Percentiles rank a stretch among this genome's conserved stretches.
These are phyloP conservation scores for Cryptococcus deneoformans DNA, from an alignment of 1,284 basidiomycete genomes.

Conservation along the genomic window DNA sequence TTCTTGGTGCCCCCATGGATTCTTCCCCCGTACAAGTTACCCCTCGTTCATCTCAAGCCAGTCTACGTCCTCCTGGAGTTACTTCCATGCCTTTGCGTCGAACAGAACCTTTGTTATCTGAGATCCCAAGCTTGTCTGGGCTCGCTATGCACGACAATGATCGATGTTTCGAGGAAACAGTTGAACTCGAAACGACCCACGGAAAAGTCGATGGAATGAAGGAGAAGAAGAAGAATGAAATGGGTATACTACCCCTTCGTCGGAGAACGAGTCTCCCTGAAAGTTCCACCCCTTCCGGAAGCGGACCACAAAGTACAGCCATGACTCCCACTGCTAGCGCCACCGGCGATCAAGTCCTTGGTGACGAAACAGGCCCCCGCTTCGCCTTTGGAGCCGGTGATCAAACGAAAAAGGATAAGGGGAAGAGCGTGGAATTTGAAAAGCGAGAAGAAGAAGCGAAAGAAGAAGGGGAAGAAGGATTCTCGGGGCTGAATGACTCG, in stretches of 20 bases:
- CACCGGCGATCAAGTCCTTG: background rate
- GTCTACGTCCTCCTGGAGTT: too few species aligned
- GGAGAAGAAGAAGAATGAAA: background rate
- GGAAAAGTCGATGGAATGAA: background rate
- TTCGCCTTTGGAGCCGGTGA: background rate
- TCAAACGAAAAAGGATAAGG: background rate
- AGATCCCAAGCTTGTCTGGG: too few species aligned
- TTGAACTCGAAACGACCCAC: too few species aligned
- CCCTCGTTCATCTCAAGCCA: too few species aligned
- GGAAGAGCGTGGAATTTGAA: background rate
- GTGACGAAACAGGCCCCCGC: background rate
- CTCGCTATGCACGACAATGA: too few species aligned
- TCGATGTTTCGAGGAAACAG: too few species aligned
- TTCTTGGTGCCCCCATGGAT: too few species aligned
- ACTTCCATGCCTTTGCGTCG: too few species aligned
- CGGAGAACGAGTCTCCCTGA: background rate
- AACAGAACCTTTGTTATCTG: too few species aligned
- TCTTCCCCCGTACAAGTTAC: too few species aligned
- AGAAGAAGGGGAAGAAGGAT: constrained; percentile 28
- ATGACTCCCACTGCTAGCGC: background rate
- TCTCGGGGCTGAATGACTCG: constrained; percentile 22
- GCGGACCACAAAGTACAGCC: background rate
- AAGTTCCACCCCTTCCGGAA: background rate
- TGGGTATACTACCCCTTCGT: background rate
- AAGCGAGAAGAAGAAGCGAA: background rate